Base-by-base conservation (phyloP, 441 rosid genomes). In the Gossypium trilobum region DNA sequence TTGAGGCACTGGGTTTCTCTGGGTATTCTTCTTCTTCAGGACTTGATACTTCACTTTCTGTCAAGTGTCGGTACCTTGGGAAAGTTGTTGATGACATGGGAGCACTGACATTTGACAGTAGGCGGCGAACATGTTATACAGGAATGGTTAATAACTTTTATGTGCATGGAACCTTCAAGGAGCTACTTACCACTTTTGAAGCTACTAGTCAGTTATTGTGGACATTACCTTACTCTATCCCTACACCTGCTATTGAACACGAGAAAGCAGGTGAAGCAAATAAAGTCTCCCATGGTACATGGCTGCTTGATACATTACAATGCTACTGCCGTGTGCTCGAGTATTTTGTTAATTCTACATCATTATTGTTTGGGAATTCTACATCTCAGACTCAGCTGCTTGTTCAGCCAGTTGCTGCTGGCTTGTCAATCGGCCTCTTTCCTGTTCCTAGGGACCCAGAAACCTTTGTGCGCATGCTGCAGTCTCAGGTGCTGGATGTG, bases 391-490 rank as follows among this genome's bases (percentile, higher is more conserved):
- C 93, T 64, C 99, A 89, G 85, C 86, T 91, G 65, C 97, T 95
- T 74, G 95, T 91, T 72, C 98, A 95, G 84, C 97, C 93, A 29
- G 93, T 82, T 78, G 85, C 97, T 74, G 83, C 87, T 79, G 98
- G 97, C 78, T 84, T 95, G 73, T 92, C 98, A 8, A 88, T 91
- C 48, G 99, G 95, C 70, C 88, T 92, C 51, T 88, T 86, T 78
- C 96, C 89, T 73, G 88, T 95, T 78, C 98, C 99, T 63, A 87
- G 92, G 83, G 97, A 95, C 71, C 97, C 99, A 17, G 98, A 91
- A 76, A 82, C 83, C 61, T 89, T 95, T 82, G 93, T 95, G 57
- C 84, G 90, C 14, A 85, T 84, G 89, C 83, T 95, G 84, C 99
- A 95, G 79, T 85, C 88, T 72, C 95, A 91, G 86, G 98, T 95